Evolutionary conservation across 2,329 filamentous ascomycete genomes (phyloP).

Genomic region (Arthroderma sp.): DNA sequence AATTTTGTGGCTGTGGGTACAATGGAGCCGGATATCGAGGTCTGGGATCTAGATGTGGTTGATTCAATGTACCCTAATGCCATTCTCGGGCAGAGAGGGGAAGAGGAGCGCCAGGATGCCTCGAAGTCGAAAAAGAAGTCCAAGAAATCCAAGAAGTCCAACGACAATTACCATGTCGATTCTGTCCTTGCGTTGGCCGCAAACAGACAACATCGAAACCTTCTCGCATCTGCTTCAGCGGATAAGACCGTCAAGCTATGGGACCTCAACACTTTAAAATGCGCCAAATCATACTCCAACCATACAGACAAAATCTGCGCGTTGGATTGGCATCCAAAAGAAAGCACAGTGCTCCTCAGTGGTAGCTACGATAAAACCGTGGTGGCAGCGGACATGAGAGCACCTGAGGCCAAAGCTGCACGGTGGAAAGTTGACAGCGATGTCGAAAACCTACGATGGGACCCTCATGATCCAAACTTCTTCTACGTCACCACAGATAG

Average conservation of each 20-base stretch:
- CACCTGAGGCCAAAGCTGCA: slow-evolving; percentile 66
- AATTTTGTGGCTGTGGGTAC: slow-evolving; percentile 94
- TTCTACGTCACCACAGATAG: slow-evolving; percentile 94
- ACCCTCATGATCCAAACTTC: slow-evolving; percentile 80
- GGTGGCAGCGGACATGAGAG: slow-evolving; percentile 91
- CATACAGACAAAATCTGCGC: slow-evolving; percentile 98
- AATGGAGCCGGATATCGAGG: slow-evolving; percentile 96
- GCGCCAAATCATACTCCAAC: slow-evolving; percentile 88
- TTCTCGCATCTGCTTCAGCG: slow-evolving; percentile 86
- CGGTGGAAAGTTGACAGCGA: slow-evolving; percentile 93
- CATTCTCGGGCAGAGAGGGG: slow-evolving; percentile 65
- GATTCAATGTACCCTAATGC: slow-evolving; percentile 98
- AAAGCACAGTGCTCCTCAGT: slow-evolving; percentile 78
- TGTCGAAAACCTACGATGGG: slow-evolving; percentile 85
- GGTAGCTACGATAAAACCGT: slow-evolving; percentile 92
- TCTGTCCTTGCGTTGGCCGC: slow-evolving; percentile 81
- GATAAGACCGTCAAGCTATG: slow-evolving; percentile 97
- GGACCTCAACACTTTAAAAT: slow-evolving; percentile 85
- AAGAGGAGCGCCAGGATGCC: slow-evolving; percentile 26
- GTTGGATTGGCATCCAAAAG: slow-evolving; percentile 77
- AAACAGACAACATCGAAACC: slow-evolving; percentile 85
- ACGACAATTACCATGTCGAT: slow-evolving; percentile 87
- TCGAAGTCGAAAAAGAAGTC: slow-evolving; percentile 55
- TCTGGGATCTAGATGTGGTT: slow-evolving; percentile 92
- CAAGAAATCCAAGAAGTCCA: slow-evolving; percentile 78